Conservation (phyloP, 768 basidiomycete species). For the Leccinum arenicola region DNA sequence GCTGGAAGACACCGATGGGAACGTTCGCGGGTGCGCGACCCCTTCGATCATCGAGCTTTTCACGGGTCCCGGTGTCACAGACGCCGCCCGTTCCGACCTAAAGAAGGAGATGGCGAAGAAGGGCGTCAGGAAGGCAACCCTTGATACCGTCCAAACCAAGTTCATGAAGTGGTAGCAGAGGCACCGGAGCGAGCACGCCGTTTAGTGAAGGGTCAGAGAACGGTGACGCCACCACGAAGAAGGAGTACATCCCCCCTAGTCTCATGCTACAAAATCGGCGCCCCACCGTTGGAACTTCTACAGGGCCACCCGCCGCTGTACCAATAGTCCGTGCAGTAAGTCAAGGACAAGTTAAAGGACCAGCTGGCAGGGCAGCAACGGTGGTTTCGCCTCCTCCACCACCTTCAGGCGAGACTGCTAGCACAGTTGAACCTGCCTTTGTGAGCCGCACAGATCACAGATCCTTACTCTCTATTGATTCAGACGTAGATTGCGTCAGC, state of each 20-base stretch:
- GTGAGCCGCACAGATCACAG: conserved; percentile 40
- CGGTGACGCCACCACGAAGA: conserved; percentile 31
- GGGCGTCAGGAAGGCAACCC: conserved; percentile 82
- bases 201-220: conserved; percentile 65
- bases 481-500: conserved; percentile 70
- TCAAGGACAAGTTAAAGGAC: conserved; percentile 50
- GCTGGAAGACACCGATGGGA: conserved; percentile 87
- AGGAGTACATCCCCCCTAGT: conserved; percentile 77
- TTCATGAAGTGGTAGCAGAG: conserved; percentile 30
- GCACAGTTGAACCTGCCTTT: conserved; percentile 63
- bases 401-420: conserved; percentile 38
- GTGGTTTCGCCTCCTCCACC: conserved; percentile 41
- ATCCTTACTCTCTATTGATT: conserved; percentile 1
- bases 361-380: conserved; percentile 57
- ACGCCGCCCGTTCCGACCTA: conserved; percentile 86
- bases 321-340: conserved; percentile 45
- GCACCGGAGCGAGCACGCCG: conserved; percentile 40
- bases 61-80: conserved; percentile 75
- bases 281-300: conserved; percentile 38
- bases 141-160: conserved; percentile 73
- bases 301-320: conserved; percentile 25
- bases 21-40: conserved; percentile 84
- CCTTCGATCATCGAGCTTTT: conserved; percentile 82
- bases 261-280: conserved; percentile 53
- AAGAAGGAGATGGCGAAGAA: conserved; percentile 90